Conservation (phyloP, 495 filamentous ascomycete genomes). For the Aspergillus egyptiacus region DNA sequence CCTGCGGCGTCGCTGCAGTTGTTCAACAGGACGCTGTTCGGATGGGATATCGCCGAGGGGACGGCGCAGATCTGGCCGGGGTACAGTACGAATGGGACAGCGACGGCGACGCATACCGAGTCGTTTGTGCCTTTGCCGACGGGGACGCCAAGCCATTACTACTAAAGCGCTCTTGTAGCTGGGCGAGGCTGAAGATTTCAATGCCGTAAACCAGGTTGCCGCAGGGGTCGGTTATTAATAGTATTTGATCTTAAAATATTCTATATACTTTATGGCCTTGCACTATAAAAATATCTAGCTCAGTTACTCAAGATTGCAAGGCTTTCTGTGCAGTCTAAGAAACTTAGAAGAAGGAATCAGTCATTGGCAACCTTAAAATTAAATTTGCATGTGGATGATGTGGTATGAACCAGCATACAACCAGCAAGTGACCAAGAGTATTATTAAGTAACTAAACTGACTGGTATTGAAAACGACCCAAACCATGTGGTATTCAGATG, state of each 20-base stretch:
- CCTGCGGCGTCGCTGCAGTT: conserved; percentile 44
- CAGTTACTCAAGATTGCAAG: too few species aligned
- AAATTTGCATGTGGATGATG: background rate
- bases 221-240: too few species aligned
- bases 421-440: background rate
- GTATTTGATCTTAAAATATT: background rate
- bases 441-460: conserved; percentile 1
- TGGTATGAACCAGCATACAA: background rate
- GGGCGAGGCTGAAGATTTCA: too few species aligned
- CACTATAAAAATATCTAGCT: too few species aligned
- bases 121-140: conserved; percentile 44
- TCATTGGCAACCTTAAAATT: background rate
- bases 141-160: conserved; percentile 9
- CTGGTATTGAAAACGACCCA: background rate
- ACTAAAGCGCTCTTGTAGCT: background rate
- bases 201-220: too few species aligned
- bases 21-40: conserved; percentile 49
- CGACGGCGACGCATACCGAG: conserved; percentile 52
- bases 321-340: background rate
- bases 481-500: conserved; percentile 1
- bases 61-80: conserved; percentile 34
- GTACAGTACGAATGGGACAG: conserved; percentile 41
- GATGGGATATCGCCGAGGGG: conserved; percentile 52
- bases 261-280: background rate
- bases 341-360: too few species aligned